A percentile compares a stretch with the other conserved stretches of the same genome.
These are phyloP conservation scores for Blechomonas ayalai DNA, from an alignment of 208 protist genomes.

Conservation along the genomic window DNA sequence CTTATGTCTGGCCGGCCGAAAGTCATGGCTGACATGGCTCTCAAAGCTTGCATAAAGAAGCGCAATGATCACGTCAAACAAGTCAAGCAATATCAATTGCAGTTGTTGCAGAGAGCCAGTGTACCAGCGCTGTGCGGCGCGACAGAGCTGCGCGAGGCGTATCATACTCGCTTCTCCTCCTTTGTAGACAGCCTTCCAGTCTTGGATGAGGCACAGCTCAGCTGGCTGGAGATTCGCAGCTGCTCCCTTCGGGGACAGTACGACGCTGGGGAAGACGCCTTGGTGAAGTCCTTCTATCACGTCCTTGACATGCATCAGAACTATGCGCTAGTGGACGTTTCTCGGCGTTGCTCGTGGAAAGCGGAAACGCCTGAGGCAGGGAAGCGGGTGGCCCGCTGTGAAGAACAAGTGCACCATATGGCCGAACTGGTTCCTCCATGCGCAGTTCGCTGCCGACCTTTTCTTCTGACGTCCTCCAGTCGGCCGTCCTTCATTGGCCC, in stretches of 20 bases:
- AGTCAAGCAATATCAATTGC: slow-evolving; percentile 55
- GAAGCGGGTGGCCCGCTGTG: slow-evolving; percentile 38
- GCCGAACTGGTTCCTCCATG: slow-evolving; percentile 48
- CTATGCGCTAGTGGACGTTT: background rate
- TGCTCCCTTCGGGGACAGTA: slow-evolving; percentile 19
- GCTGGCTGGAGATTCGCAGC: slow-evolving; percentile 28
- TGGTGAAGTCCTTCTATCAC: slow-evolving; percentile 15
- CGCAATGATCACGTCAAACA: slow-evolving; percentile 76
- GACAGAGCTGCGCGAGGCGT: slow-evolving; percentile 28
- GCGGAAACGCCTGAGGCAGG: background rate
- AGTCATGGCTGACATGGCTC: slow-evolving; percentile 53
- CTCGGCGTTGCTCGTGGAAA: background rate
- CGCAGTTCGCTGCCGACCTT: slow-evolving; percentile 44
- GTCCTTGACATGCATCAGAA: slow-evolving; percentile 19
- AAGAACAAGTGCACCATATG: slow-evolving; percentile 62
- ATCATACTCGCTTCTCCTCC: slow-evolving; percentile 39
- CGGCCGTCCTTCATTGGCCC: slow-evolving; percentile 44
- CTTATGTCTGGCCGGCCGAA: slow-evolving; percentile 67
- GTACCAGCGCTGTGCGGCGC: too few species aligned
- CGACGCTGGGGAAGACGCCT: background rate
- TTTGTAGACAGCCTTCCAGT: slow-evolving; percentile 30
- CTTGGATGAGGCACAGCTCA: slow-evolving; percentile 37
- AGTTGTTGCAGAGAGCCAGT: too few species aligned
- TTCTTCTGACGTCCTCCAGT: slow-evolving; percentile 12
- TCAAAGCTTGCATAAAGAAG: slow-evolving; percentile 52